These are phyloP conservation scores for Alternaria brassicae DNA, from an alignment of 2,329 filamentous ascomycete genomes.

Conservation along the genomic window DNA sequence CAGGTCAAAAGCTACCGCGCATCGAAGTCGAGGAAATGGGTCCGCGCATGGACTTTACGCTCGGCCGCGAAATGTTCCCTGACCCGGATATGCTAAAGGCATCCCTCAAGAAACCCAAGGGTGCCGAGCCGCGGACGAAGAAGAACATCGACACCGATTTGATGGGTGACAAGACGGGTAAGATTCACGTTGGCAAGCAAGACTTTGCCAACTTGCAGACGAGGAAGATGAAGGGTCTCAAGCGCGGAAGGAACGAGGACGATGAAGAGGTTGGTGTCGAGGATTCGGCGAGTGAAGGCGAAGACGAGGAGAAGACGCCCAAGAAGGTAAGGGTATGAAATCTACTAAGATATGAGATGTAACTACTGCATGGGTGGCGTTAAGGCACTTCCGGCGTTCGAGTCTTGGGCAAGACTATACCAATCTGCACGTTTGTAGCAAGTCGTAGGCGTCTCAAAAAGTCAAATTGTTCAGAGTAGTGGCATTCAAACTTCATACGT, in stretches of 20 bases:
- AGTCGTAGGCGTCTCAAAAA: slow-evolving; percentile 9
- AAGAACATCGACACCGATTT: slow-evolving; percentile 94
- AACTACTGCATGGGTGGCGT: slow-evolving; percentile 42
- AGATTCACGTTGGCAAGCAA: slow-evolving; percentile 89
- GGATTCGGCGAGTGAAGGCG: slow-evolving; percentile 29
- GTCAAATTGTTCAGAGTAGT: slow-evolving; percentile 5
- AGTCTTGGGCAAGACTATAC: slow-evolving; percentile 33
- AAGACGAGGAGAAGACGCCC: slow-evolving; percentile 28
- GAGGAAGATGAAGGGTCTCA: slow-evolving; percentile 99
- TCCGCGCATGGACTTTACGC: slow-evolving; percentile 87
- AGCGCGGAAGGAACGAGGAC: slow-evolving; percentile 68
- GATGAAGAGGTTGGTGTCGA: slow-evolving; percentile 40
- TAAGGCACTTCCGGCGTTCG: slow-evolving; percentile 32
- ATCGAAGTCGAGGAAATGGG: slow-evolving; percentile 97
- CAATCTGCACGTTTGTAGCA: slow-evolving; percentile 21
- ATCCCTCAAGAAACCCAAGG: slow-evolving; percentile 85
- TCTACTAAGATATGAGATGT: background rate
- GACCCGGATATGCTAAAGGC: slow-evolving; percentile 84
- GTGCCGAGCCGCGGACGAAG: slow-evolving; percentile 78
- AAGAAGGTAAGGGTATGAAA: slow-evolving; percentile 38
- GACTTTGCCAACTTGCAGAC: slow-evolving; percentile 88
- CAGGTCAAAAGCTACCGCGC: slow-evolving; percentile 83
- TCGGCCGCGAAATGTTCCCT: slow-evolving; percentile 81
- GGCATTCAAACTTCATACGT: background rate
- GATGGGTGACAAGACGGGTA: slow-evolving; percentile 95